A percentile compares a stretch with the other conserved stretches of the same genome.
These are phyloP conservation scores for Aspergillus heteromorphus DNA, from an alignment of 495 filamentous ascomycete genomes.

Conservation along the genomic window DNA sequence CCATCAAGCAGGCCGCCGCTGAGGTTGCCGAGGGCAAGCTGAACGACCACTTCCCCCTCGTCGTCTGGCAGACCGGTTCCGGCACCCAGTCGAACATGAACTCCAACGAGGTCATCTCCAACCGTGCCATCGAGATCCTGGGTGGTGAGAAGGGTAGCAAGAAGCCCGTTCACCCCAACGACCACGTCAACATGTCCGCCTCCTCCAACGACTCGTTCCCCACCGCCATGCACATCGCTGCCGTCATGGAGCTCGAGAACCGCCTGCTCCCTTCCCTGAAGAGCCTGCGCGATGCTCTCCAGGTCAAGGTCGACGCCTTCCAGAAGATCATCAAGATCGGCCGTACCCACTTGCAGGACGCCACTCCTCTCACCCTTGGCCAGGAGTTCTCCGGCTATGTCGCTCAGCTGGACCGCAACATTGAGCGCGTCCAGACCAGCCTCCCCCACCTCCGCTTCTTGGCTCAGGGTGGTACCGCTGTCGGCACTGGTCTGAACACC, in stretches of 20 bases:
- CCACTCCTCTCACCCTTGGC: conserved; percentile 89
- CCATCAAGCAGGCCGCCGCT: conserved; percentile 87
- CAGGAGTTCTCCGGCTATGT: conserved; percentile 99
- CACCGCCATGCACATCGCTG: conserved; percentile 98
- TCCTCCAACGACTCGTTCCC: conserved; percentile 99
- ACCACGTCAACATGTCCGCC: conserved; percentile 98
- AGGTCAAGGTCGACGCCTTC: conserved; percentile 87
- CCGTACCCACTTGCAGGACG: conserved; percentile 95
- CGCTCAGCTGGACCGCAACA: conserved; percentile 83
- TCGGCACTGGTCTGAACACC: conserved; percentile 96
- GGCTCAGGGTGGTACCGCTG: conserved; percentile 94
- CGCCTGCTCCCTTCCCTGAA: conserved; percentile 76
- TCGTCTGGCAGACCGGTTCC: conserved; percentile 98
- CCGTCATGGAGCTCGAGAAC: conserved; percentile 86
- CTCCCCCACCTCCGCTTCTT: conserved; percentile 81
- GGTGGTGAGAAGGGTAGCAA: conserved; percentile 91
- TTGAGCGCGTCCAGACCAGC: conserved; percentile 77
- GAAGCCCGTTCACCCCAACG: conserved; percentile 98
- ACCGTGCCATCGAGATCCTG: conserved; percentile 96
- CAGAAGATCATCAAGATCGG: conserved; percentile 97
- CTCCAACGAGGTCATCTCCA: conserved; percentile 99
- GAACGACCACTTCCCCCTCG: conserved; percentile 95
- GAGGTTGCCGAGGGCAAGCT: conserved; percentile 94
- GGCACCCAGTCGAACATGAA: conserved; percentile 99
- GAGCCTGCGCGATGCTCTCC: conserved; percentile 73